Conservation (phyloP, 768 basidiomycete genomes). For the Serendipita vermifera region DNA sequence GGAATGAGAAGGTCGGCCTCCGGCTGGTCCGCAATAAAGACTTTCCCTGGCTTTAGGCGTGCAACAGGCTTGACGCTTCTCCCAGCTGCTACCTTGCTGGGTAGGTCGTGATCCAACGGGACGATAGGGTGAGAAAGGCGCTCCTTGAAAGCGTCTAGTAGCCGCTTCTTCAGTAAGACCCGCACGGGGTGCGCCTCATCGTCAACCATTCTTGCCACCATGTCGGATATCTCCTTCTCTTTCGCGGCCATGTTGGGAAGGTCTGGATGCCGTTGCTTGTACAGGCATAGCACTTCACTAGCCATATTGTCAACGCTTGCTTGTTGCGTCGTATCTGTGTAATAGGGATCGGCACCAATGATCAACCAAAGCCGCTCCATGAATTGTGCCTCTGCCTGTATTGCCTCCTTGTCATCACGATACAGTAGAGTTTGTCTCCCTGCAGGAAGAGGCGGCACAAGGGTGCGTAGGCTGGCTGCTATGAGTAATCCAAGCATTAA, state of each 20-base stretch:
- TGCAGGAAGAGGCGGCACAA: background rate
- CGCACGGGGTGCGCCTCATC: slow-evolving; percentile 3
- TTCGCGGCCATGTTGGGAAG: background rate
- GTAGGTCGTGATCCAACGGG: background rate
- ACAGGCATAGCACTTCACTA: background rate
- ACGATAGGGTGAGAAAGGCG: background rate
- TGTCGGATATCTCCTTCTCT: slow-evolving; percentile 2
- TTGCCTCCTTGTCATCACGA: background rate
- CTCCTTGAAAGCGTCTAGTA: background rate
- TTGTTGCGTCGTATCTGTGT: background rate
- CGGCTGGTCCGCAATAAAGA: background rate
- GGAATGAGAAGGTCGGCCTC: background rate
- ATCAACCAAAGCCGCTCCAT: background rate
- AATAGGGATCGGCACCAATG: background rate
- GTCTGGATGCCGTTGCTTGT: background rate
- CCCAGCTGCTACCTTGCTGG: background rate
- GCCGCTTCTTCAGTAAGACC: slow-evolving; percentile 2
- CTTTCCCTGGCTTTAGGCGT: background rate
- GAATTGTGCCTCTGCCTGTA: background rate
- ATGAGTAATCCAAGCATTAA: background rate
- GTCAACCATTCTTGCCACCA: background rate
- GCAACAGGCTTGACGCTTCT: background rate
- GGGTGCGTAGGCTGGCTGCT: background rate
- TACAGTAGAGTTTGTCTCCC: background rate
- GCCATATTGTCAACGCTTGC: background rate